Conservation (phyloP, 352 stramenopile genomes). For the Phytophthora citricola region DNA sequence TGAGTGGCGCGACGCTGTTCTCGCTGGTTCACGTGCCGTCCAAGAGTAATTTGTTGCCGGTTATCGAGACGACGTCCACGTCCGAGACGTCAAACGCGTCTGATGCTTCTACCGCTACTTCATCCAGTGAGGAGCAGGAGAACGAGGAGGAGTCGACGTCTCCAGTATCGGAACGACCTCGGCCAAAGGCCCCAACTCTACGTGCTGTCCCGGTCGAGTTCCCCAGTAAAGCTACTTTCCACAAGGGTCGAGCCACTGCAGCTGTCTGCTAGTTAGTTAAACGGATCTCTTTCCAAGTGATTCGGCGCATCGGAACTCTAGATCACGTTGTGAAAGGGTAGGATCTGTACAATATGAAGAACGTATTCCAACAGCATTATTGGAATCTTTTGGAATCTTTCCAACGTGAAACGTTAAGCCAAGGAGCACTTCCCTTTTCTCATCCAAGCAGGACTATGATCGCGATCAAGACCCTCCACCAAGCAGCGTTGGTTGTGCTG, state of each 20-base stretch:
- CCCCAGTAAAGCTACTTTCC: constrained; percentile 39
- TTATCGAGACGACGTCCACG: constrained; percentile 21
- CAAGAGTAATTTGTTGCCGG: constrained; percentile 7
- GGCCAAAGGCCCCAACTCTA: constrained; percentile 28
- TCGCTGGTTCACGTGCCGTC: constrained; percentile 42
- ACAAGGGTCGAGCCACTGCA: constrained; percentile 29
- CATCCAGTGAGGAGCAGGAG: constrained; percentile 22
- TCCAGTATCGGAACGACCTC: constrained; percentile 1
- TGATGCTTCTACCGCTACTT: constrained; percentile 15
- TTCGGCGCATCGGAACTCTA: constrained; percentile 20
- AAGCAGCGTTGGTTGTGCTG: constrained; percentile 5
- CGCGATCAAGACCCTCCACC: constrained; percentile 11
- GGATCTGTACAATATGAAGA: constrained; percentile 19
- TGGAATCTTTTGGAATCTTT: constrained; percentile 21
- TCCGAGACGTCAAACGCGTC: constrained; percentile 20
- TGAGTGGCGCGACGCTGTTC: constrained; percentile 34
- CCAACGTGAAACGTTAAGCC: constrained; percentile 4
- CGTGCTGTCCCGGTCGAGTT: constrained; percentile 35
- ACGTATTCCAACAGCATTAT: not conserved
- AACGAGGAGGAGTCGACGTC: constrained; percentile 2
- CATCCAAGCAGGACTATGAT: constrained; percentile 10
- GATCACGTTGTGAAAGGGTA: constrained; percentile 18
- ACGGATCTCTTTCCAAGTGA: constrained; percentile 1
- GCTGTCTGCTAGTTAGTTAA: constrained; percentile 21
- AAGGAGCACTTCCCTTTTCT: constrained; percentile 15